Base-by-base conservation (phyloP, 2,329 filamentous ascomycete species). In the Ceratocystis eucalypticola region DNA sequence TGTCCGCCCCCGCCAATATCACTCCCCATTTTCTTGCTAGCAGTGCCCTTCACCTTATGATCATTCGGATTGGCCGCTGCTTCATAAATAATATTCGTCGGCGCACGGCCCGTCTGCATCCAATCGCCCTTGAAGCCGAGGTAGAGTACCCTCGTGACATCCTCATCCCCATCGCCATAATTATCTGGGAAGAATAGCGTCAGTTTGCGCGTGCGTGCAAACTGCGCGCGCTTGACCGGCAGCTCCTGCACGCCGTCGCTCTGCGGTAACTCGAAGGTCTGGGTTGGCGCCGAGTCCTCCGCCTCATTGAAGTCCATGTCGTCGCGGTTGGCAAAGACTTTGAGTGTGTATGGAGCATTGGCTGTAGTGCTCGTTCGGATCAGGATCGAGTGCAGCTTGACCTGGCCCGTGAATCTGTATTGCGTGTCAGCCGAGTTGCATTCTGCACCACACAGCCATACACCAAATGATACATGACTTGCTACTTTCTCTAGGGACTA, bases 91-190 rank as follows among this genome's bases (percentile, higher is more conserved):
- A 97, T 93, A 71, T 88, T 91, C 5, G 88, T 79, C 0, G 94
- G 91, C 73, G 74, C 77, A 69, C 73, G 72, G 25, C 88, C 94
- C 72, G 96, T 76, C 74, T 86, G 85, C 83, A 94, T 94, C 81
- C 91, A 97, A 76, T 96, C 90, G 28, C 94, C 94, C 77, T 90
- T 92, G 79, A 99, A 97, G 0, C 89, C 94, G 66, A 97, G 70
- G 76, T 96, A 99, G 69, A 81, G 86, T 1, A 97, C 75, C 62
- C 85, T 82, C 57, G 89, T 93, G 66, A 88, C 85, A 66, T 95
- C 89, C 73, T 92, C 89, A 15, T 91, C 88, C 0, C 85, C 90
- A 61, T 84, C 82, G 71, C 85, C 83, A 76, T 93, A 96, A 74
- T 97, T 99, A 74, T 96, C 90, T 71, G 89, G 87, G 71, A 97